Evolutionary conservation across 2,329 filamentous ascomycete genomes (phyloP).

Genomic region (Teratosphaeria viscida): DNA sequence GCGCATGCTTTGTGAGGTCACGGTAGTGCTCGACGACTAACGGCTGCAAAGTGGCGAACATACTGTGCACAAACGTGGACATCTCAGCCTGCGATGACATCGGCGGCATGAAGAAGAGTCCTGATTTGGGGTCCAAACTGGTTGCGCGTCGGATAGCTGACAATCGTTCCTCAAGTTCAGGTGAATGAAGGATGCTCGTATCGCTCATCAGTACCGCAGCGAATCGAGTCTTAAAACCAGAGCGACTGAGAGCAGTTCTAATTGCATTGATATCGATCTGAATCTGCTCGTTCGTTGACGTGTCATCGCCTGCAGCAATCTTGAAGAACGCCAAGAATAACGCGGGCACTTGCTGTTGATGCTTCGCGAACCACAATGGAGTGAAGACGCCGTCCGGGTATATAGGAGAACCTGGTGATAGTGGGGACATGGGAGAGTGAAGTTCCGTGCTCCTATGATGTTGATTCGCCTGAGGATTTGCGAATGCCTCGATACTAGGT

Average conservation of each 20-base stretch:
- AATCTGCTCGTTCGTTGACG: conserved; percentile 73
- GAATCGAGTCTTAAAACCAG: conserved; percentile 68
- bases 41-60: conserved; percentile 63
- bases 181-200: conserved; percentile 47
- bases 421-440: conserved; percentile 84
- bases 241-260: conserved; percentile 56
- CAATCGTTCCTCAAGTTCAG: conserved; percentile 63
- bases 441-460: conserved; percentile 41
- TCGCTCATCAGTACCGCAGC: conserved; percentile 70
- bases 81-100: conserved; percentile 62
- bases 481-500: conserved; percentile 25
- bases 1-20: conserved; percentile 82
- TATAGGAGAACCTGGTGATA: conserved; percentile 69
- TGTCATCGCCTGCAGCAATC: conserved; percentile 63
- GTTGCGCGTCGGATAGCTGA: conserved; percentile 69
- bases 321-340: conserved; percentile 72
- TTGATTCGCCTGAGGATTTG: conserved; percentile 40
- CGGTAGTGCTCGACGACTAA: conserved; percentile 81
- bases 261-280: conserved; percentile 77
- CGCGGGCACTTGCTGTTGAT: conserved; percentile 73
- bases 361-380: conserved; percentile 74
- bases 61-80: conserved; percentile 59
- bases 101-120: conserved; percentile 70
- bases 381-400: conserved; percentile 87
- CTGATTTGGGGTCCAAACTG: conserved; percentile 68